phyloP scores from a whole-genome alignment of 163 green algal species.

The Scenedesmus sp. region DNA sequence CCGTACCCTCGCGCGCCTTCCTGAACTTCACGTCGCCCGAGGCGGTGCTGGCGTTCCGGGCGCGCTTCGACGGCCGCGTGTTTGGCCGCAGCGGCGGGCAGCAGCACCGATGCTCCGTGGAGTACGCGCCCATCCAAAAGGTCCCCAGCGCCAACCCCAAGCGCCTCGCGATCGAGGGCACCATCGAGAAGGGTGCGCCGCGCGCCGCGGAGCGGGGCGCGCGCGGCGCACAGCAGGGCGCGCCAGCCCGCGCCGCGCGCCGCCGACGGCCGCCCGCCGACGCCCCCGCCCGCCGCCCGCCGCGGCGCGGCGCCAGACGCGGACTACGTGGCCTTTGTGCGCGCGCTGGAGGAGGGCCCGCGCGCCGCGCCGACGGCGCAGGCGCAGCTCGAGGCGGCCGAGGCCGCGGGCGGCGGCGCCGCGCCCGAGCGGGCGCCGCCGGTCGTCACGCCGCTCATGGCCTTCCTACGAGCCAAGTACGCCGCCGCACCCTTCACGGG shows the following conservation, averaged over 20 bases:
- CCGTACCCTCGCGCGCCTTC: constrained; percentile 77
- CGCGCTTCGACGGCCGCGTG: constrained; percentile 75
- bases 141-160: constrained; percentile 63
- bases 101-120: constrained; percentile 71
- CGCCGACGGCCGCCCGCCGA: too few species aligned
- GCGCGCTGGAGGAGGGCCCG: constrained; percentile 59
- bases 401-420: constrained; percentile 29
- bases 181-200: constrained; percentile 75
- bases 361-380: constrained; percentile 59
- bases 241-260: too few species aligned
- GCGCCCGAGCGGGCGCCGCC: constrained; percentile 7
- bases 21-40: constrained; percentile 76
- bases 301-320: constrained; percentile 51
- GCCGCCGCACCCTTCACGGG: constrained; percentile 26
- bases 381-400: constrained; percentile 53
- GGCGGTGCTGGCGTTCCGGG: constrained; percentile 78
- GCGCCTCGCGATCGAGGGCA: constrained; percentile 72
- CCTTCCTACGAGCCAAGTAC: constrained; percentile 48
- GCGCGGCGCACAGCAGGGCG: too few species aligned
- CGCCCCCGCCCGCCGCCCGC: too few species aligned
- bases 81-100: constrained; percentile 81
- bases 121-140: constrained; percentile 84
- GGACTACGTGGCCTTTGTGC: constrained; percentile 73
- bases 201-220: too few species aligned
- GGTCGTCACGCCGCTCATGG: constrained; percentile 48